These are phyloP conservation scores for Coemansia erecta DNA, from an alignment of 192 early-diverging fungal species.

Conservation along the genomic window DNA sequence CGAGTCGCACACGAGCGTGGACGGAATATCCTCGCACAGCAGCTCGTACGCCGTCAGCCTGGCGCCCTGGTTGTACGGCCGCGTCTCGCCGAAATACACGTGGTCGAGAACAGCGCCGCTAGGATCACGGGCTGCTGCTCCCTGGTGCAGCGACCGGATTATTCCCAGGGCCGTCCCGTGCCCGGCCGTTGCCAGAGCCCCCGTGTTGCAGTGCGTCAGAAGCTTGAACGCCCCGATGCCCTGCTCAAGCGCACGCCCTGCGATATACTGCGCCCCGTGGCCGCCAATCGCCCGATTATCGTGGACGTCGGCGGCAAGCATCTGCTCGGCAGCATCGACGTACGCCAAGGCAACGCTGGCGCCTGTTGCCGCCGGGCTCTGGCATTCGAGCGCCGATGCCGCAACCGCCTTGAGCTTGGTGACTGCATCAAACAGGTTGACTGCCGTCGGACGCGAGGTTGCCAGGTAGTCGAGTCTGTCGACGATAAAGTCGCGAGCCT, in stretches of 20 bases:
- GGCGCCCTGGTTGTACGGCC: conserved; percentile 98
- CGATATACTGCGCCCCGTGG: conserved; percentile 66
- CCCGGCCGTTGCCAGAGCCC: conserved; percentile 78
- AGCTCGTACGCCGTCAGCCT: conserved; percentile 95
- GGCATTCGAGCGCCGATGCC: background rate
- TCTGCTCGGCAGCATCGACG: conserved; percentile 70
- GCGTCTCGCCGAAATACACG: conserved; percentile 92
- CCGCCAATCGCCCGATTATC: conserved; percentile 88
- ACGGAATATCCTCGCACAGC: conserved; percentile 85
- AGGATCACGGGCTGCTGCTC: background rate
- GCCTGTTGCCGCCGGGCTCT: conserved; percentile 19
- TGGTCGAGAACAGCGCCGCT: conserved; percentile 56
- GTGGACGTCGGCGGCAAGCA: conserved; percentile 80
- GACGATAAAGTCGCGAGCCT: conserved; percentile 56
- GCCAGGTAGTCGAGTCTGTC: conserved; percentile 71
- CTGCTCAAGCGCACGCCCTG: background rate
- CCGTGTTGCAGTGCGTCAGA: conserved; percentile 98
- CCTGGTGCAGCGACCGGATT: conserved; percentile 69
- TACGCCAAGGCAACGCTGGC: conserved; percentile 60
- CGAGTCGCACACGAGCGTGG: conserved; percentile 87
- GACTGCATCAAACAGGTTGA: conserved; percentile 89
- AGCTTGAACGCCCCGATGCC: conserved; percentile 47
- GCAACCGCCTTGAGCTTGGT: conserved; percentile 46
- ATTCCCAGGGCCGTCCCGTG: conserved; percentile 96
- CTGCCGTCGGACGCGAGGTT: conserved; percentile 93